Evolutionary conservation across 371 early-diverging fungal species (phyloP).

Genomic region (Mucor sp.): DNA sequence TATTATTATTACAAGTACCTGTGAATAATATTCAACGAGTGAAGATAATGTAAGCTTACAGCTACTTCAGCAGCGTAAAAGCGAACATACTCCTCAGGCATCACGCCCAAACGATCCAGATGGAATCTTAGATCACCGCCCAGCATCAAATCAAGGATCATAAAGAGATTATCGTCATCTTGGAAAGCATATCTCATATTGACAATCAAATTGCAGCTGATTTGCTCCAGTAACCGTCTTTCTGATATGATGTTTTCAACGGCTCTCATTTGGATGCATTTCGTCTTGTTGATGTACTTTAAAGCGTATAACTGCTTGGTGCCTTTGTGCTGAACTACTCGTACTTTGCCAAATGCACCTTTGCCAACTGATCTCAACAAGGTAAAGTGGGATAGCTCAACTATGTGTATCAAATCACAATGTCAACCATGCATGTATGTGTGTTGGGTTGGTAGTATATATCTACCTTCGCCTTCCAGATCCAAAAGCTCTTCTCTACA

Average conservation of each 20-base stretch:
- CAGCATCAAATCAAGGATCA: constrained; percentile 82
- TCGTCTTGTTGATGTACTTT: constrained; percentile 65
- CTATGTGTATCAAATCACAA: constrained; percentile 3
- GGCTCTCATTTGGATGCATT: constrained; percentile 60
- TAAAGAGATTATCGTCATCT: constrained; percentile 80
- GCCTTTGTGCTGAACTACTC: constrained; percentile 85
- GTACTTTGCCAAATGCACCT: constrained; percentile 81
- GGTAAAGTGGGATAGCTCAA: constrained; percentile 67
- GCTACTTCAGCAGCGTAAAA: constrained; percentile 83
- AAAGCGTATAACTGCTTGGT: constrained; percentile 60
- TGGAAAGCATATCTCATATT: constrained; percentile 83
- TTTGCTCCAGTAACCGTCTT: constrained; percentile 54
- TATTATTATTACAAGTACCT: constrained; percentile 19
- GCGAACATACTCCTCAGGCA: constrained; percentile 76
- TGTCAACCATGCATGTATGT: background rate
- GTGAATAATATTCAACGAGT: constrained; percentile 64
- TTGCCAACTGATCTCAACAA: constrained; percentile 72
- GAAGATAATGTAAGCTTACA: constrained; percentile 71
- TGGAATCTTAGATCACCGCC: constrained; percentile 91
- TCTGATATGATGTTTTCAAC: constrained; percentile 64
- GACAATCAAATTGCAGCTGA: constrained; percentile 57
- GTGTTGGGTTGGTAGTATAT: background rate
- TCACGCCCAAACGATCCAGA: constrained; percentile 59
- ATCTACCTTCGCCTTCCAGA: constrained; percentile 46
- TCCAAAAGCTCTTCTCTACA: constrained; percentile 42